Percentiles rank a stretch among this genome's conserved stretches.
phyloP scores from a whole-genome alignment of 2,329 filamentous ascomycete species.

The Albifimbria verrucaria region DNA sequence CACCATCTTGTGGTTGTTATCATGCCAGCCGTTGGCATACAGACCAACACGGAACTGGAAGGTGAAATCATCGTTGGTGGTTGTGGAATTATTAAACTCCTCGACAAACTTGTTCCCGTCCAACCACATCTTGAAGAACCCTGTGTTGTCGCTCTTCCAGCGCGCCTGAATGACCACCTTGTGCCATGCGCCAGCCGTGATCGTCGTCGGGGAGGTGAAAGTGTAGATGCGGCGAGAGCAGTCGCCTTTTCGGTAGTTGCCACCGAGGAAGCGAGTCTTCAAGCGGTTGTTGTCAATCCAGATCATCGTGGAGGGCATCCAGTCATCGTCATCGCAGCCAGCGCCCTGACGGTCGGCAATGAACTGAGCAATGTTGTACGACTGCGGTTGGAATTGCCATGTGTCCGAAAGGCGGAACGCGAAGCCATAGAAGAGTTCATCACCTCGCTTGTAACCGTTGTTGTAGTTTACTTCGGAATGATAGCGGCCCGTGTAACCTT shows the following conservation, averaged over 20 bases:
- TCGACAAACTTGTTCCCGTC: slow-evolving; percentile 43
- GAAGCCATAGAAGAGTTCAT: slow-evolving; percentile 48
- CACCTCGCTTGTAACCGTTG: slow-evolving; percentile 41
- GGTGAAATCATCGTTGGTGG: slow-evolving; percentile 35
- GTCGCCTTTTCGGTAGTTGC: slow-evolving; percentile 20
- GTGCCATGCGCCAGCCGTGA: slow-evolving; percentile 43
- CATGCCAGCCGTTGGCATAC: slow-evolving; percentile 49
- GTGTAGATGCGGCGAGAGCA: slow-evolving; percentile 18
- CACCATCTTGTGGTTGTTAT: slow-evolving; percentile 33
- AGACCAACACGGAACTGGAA: slow-evolving; percentile 46
- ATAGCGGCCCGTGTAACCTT: slow-evolving; percentile 40
- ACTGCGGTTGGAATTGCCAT: slow-evolving; percentile 44
- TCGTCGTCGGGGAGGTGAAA: slow-evolving; percentile 28
- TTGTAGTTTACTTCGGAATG: slow-evolving; percentile 44
- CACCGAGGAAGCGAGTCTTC: slow-evolving; percentile 32
- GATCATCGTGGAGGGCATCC: slow-evolving; percentile 47
- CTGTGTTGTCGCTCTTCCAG: slow-evolving; percentile 41
- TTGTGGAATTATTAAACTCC: slow-evolving; percentile 34
- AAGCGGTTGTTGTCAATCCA: slow-evolving; percentile 42
- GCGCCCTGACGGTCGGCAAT: slow-evolving; percentile 44
- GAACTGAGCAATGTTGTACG: slow-evolving; percentile 48
- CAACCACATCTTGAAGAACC: slow-evolving; percentile 44
- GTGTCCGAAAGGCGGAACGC: slow-evolving; percentile 42
- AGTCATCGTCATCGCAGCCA: slow-evolving; percentile 39
- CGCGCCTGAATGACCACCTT: slow-evolving; percentile 40